Percentiles rank a stretch among this genome's conserved stretches.
These are phyloP conservation scores for Penicillium sp. DNA, from an alignment of 2,329 filamentous ascomycete genomes.

Conservation along the genomic window DNA sequence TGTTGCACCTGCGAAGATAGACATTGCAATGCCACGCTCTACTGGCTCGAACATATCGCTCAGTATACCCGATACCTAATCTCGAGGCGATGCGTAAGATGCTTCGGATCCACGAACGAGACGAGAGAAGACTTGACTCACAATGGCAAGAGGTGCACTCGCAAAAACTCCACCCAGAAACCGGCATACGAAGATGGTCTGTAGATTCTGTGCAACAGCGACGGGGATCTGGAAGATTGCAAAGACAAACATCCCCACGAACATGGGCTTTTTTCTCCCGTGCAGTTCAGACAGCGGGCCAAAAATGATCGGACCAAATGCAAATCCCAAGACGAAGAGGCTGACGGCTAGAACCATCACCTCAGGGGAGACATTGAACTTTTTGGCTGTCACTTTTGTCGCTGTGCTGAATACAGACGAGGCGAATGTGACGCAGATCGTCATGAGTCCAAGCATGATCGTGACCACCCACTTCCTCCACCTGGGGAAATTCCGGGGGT, in stretches of 20 bases:
- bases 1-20: constrained; percentile 47
- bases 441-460: not conserved
- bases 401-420: constrained; percentile 49
- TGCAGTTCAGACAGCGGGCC: constrained; percentile 52
- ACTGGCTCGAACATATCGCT: constrained; percentile 54
- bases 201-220: constrained; percentile 55
- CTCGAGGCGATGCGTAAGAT: not conserved
- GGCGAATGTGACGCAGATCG: not conserved
- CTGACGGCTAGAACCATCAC: constrained; percentile 46
- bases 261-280: constrained; percentile 53
- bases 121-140: constrained; percentile 31
- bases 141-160: constrained; percentile 53
- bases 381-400: constrained; percentile 40
- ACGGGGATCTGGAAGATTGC: constrained; percentile 59
- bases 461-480: constrained; percentile 2
- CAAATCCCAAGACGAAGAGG: constrained; percentile 52
- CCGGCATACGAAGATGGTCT: constrained; percentile 57
- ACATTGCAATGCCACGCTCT: constrained; percentile 49
- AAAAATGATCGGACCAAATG: constrained; percentile 55
- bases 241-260: constrained; percentile 52
- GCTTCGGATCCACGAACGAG: not conserved
- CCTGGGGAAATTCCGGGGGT: not conserved
- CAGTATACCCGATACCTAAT: constrained; percentile 38
- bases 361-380: constrained; percentile 47
- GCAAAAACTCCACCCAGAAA: constrained; percentile 59